Evolutionary conservation across 257 asterid genomes (phyloP), one percentile per base, ranked within the genome.

Genomic region (Leonotis leonurus): DNA sequence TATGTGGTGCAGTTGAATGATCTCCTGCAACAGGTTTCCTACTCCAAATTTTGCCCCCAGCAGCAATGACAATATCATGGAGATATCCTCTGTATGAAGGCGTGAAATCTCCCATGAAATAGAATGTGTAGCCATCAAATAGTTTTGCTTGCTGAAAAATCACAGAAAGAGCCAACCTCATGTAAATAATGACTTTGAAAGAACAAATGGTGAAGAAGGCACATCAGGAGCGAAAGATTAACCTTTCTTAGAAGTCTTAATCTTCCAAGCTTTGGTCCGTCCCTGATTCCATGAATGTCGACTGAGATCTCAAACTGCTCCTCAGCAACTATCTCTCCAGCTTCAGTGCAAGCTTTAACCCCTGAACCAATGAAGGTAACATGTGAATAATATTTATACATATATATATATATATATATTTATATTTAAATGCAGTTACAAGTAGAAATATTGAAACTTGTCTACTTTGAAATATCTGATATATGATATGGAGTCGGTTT

Each of bases 191-290:
- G 30, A 55, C 37, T 20, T 16, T 2, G 68, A 40, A 59, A 36
- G 29, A 50, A 18, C 8, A 39, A 13, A 41, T 7, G 12, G 36
- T 20, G 44, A 49, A 64, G 49, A 26, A 30, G 6, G 18, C 5
- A 30, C 3, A 59, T 46, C 17, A 21, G 21, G 36, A 56, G 32
- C 54, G 40, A 49, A 50, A 69, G 50, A 60, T 49, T 37, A 55
- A 92, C 99, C 99, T 92, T 85, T 68, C 76, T 56, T 35, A 76
- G 63, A 62, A 71, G 69, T 71, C 97, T 82, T 73, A 67, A 73
- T 89, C 99, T 86, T 64, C 99, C 99, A 37, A 83, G 82, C 62
- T 68, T 75, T 29, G 97, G 97, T 25, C 99, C 97, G 56, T 76
- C 82, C 74, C 67, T 78, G 67, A 83, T 76, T 60, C 90, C 99